Base-by-base conservation (phyloP, 176 grass and related monocot genomes). In the Triticum monococcum region DNA sequence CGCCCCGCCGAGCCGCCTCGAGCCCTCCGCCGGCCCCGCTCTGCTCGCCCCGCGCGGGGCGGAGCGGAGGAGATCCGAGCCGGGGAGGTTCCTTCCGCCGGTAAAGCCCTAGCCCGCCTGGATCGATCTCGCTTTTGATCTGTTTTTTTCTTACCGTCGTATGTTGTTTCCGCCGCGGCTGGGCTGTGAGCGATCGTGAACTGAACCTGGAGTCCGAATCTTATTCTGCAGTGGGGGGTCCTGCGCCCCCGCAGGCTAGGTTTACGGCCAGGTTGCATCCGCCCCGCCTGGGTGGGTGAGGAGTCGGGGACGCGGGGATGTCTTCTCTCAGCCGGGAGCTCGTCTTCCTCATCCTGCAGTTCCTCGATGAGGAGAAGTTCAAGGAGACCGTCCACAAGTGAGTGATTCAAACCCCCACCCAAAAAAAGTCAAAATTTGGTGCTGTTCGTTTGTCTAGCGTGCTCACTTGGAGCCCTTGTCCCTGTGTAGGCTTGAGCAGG, bases 361-460 rank as follows among this genome's bases (percentile, higher is more conserved):
- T 95, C 86, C 93, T 95, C 48, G 93, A 98, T 75, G 95, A 98
- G 86, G 93, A 98, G 25, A 95, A 98, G 77, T 98, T 98, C 35
- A 98, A 93, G 69, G 93, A 93, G 85, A 91, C 95, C 1, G 86
- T 95, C 7, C 95, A 97, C 89, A 93, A 92, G 95, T 98, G 76
- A 79, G 89, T 85, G 45, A 63, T 81, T 85, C 86, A 9, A 69
- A 31, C 24, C 0, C 8, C 25, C 18, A 30, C 0, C 8, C 25
- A 18, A 30, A 24, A 75, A 22, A 26, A 4, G 9, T 20, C 35
- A 70, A 14, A 56, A 63, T 6, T 67, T 12, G 0, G 9, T 16
- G 20, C 31, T 56, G 1, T 65, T 22, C 68, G 23, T 70, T 7
- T 78, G 1, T 37, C 2, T 28, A 14, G 9, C 36, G 28, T 56